phyloP scores from a whole-genome alignment of 1,139 yeast genomes.

The Chernovozyma sophiae-reginae region DNA sequence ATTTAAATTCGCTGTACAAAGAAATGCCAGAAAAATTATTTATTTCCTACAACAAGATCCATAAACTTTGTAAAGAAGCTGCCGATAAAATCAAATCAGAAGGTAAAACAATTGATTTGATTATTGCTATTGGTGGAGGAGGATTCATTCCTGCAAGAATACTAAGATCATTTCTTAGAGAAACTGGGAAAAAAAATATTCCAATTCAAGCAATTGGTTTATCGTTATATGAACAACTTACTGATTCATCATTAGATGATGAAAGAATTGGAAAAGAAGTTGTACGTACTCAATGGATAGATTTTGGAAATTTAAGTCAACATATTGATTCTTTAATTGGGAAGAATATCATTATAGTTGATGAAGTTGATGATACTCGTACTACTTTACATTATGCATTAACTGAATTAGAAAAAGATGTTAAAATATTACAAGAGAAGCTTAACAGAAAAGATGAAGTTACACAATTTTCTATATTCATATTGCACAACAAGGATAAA shows the following conservation, averaged over 20 bases:
- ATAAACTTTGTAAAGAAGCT: constrained; percentile 55
- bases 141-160: constrained; percentile 68
- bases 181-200: constrained; percentile 52
- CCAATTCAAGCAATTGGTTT: constrained; percentile 65
- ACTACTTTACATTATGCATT: constrained; percentile 62
- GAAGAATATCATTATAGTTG: constrained; percentile 59
- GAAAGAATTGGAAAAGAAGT: constrained; percentile 57
- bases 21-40: constrained; percentile 16
- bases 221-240: constrained; percentile 56
- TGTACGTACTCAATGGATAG: constrained; percentile 64
- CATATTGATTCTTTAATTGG: constrained; percentile 55
- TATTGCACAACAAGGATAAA: constrained; percentile 56
- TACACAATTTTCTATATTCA: constrained; percentile 54
- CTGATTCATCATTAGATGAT: constrained; percentile 25
- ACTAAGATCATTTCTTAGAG: constrained; percentile 55
- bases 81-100: constrained; percentile 41
- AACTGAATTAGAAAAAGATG: constrained; percentile 55
- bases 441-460: constrained; percentile 36
- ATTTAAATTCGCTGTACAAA: too few species aligned
- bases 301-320: constrained; percentile 50
- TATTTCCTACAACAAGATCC: constrained; percentile 60
- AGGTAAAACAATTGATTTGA: constrained; percentile 49
- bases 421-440: constrained; percentile 45
- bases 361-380: constrained; percentile 67
- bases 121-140: constrained; percentile 68